Conservation (phyloP, 345 rosid species). For the Pseudoturritis turrita region DNA sequence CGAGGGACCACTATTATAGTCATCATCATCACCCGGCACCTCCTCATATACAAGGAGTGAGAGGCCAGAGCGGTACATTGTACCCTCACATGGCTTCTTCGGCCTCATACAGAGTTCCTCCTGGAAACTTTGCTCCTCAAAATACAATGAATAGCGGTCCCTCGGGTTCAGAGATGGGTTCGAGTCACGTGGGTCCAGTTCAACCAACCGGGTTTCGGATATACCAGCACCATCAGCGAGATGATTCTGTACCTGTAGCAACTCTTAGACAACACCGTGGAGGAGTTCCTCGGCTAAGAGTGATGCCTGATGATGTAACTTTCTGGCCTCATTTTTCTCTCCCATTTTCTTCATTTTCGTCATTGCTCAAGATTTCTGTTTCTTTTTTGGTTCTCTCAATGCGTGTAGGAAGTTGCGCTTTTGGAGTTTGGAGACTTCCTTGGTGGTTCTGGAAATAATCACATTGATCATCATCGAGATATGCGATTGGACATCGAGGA, state of each 20-base stretch:
- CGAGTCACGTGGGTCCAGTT: constrained; percentile 44
- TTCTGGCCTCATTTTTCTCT: background rate
- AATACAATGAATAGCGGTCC: constrained; percentile 30
- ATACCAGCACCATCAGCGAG: constrained; percentile 45
- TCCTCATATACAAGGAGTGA: constrained; percentile 54
- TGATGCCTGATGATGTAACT: constrained; percentile 72
- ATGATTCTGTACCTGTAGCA: constrained; percentile 40
- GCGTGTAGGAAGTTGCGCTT: constrained; percentile 70
- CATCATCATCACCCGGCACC: constrained; percentile 40
- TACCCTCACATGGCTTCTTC: constrained; percentile 47
- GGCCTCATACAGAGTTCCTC: constrained; percentile 28
- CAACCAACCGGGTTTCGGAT: constrained; percentile 54
- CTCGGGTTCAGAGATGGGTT: constrained; percentile 46
- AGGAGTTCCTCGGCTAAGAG: constrained; percentile 64
- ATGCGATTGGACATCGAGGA: constrained; percentile 95
- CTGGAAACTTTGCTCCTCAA: constrained; percentile 39
- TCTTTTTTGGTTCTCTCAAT: constrained; percentile 17
- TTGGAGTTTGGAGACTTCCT: constrained; percentile 63
- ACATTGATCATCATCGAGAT: constrained; percentile 78
- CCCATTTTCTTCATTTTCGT: background rate
- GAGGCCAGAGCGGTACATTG: constrained; percentile 48
- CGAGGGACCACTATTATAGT: constrained; percentile 40
- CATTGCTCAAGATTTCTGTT: background rate
- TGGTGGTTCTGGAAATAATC: constrained; percentile 43
- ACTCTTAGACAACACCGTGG: constrained; percentile 47